Percentiles rank a stretch among this genome's conserved stretches.
These are phyloP conservation scores for Diaporthe batatas DNA, from an alignment of 2,329 filamentous ascomycete species.

Conservation along the genomic window DNA sequence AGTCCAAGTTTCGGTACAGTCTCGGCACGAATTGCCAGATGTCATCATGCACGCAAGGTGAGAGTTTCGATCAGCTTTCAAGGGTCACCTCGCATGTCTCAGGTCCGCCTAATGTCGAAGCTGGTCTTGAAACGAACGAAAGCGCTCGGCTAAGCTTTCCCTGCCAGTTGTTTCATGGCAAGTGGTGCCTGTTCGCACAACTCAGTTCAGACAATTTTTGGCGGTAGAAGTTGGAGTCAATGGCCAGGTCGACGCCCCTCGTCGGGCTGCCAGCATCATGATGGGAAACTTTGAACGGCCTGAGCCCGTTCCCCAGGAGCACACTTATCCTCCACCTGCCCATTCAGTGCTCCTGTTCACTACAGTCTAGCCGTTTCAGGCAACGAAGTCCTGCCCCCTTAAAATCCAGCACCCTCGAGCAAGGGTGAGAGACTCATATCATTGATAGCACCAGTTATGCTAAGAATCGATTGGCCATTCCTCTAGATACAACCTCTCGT, in stretches of 20 bases:
- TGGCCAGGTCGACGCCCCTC: too few species aligned
- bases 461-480: too few species aligned
- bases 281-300: too few species aligned
- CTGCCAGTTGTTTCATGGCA: constrained; percentile 13
- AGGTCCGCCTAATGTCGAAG: constrained; percentile 24
- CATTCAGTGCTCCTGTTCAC: too few species aligned
- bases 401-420: too few species aligned
- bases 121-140: constrained; percentile 30
- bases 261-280: not conserved
- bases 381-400: not conserved
- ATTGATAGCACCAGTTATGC: not conserved
- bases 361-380: constrained; percentile 1
- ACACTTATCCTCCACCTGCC: too few species aligned
- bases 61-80: constrained; percentile 24
- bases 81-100: constrained; percentile 31
- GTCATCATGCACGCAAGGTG: not conserved
- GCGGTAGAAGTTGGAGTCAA: not conserved
- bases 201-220: constrained; percentile 2
- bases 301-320: too few species aligned
- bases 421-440: not conserved
- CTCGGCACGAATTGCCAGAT: constrained; percentile 7
- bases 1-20: not conserved
- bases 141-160: constrained; percentile 31
- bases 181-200: not conserved
- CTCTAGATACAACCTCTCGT: too few species aligned